Percentiles rank a stretch among this genome's conserved stretches.
These are phyloP conservation scores for Coccomyxa subellipsoidea DNA, from an alignment of 163 green algal genomes.

Conservation along the genomic window DNA sequence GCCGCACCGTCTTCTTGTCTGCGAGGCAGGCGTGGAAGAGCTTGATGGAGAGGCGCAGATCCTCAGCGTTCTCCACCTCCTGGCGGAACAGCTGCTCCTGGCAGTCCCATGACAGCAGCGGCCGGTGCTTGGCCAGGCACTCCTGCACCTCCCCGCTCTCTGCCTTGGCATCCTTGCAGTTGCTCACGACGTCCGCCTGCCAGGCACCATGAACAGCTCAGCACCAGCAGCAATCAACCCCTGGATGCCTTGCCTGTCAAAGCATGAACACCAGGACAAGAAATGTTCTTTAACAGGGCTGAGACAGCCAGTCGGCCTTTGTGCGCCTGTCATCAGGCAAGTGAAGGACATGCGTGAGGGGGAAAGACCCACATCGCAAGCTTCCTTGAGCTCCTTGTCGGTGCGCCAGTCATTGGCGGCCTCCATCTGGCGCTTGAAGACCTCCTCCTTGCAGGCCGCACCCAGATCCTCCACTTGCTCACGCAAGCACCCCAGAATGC, in stretches of 20 bases:
- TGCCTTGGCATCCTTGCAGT: constrained; percentile 52
- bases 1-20: constrained; percentile 42
- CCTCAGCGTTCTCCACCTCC: constrained; percentile 53
- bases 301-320: too few species aligned
- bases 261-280: too few species aligned
- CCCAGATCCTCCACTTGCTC: constrained; percentile 29
- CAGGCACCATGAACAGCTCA: not conserved
- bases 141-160: constrained; percentile 58
- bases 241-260: too few species aligned
- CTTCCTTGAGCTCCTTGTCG: constrained; percentile 28
- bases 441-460: constrained; percentile 21
- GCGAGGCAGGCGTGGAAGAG: constrained; percentile 38
- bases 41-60: constrained; percentile 46
- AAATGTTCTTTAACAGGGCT: too few species aligned
- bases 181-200: constrained; percentile 47
- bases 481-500: constrained; percentile 22
- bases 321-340: not conserved
- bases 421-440: constrained; percentile 33
- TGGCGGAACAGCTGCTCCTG: constrained; percentile 54
- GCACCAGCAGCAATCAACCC: not conserved
- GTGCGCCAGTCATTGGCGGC: constrained; percentile 34
- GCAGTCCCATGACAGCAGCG: constrained; percentile 48
- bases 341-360: not conserved
- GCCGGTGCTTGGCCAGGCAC: constrained; percentile 49
- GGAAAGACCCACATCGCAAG: constrained; percentile 17